These are phyloP conservation scores for Raffaelea albimanens DNA, from an alignment of 2,329 filamentous ascomycete species.

Conservation along the genomic window DNA sequence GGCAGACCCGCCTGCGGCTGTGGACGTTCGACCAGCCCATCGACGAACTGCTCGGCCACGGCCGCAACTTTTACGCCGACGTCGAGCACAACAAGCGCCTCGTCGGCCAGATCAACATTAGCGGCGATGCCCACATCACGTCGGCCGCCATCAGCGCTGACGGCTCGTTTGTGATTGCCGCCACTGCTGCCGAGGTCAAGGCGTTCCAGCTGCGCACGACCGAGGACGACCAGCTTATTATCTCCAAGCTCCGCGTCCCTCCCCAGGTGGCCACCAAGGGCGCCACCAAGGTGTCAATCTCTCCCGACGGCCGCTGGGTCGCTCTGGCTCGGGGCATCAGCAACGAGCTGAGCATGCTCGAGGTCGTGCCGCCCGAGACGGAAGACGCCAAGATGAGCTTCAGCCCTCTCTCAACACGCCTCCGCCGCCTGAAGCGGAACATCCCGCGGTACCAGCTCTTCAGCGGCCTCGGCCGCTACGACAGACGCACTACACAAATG, in stretches of 20 bases:
- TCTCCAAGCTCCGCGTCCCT: constrained; percentile 62
- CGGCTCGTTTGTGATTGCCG: constrained; percentile 65
- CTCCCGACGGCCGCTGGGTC: constrained; percentile 62
- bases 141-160: constrained; percentile 58
- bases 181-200: constrained; percentile 67
- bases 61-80: constrained; percentile 20
- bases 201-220: constrained; percentile 58
- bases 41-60: constrained; percentile 32
- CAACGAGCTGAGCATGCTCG: constrained; percentile 30
- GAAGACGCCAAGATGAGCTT: background rate
- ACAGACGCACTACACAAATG: constrained; percentile 62
- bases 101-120: constrained; percentile 57
- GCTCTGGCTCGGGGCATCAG: constrained; percentile 28
- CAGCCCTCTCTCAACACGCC: constrained; percentile 37
- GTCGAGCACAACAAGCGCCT: constrained; percentile 50
- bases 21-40: constrained; percentile 53
- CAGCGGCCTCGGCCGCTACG: constrained; percentile 65
- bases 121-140: constrained; percentile 75
- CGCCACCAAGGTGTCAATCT: constrained; percentile 60
- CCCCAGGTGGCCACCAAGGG: constrained; percentile 47
- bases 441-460: constrained; percentile 46
- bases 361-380: constrained; percentile 27
- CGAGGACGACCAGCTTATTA: constrained; percentile 43
- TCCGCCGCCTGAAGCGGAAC: constrained; percentile 33
- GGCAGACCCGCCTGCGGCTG: constrained; percentile 77